Percentiles rank a stretch among this genome's conserved stretches.
Evolutionary conservation across 2,329 filamentous ascomycete species (phyloP).

Genomic region (Fusarium algeriense): DNA sequence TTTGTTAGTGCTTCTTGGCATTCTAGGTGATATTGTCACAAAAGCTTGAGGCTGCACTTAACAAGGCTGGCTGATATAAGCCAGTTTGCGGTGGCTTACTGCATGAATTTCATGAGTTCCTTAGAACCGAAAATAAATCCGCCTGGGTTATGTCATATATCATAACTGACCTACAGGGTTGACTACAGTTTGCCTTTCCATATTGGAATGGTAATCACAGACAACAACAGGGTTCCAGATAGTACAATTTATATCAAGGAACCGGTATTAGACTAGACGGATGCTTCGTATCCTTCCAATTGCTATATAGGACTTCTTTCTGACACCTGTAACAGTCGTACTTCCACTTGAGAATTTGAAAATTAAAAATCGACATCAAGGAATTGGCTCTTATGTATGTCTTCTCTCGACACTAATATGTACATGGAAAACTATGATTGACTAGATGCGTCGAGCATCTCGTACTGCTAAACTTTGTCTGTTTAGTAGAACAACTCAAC

Average conservation of each 20-base stretch:
- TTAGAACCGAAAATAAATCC: background rate
- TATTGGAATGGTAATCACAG: background rate
- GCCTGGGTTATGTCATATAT: background rate
- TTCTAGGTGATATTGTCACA: background rate
- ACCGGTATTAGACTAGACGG: no score
- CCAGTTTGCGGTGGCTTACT: constrained; percentile 17
- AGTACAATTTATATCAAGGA: background rate
- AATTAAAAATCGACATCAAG: no score
- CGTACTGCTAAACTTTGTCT: background rate
- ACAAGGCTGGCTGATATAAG: constrained; percentile 44
- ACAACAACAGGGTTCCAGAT: background rate
- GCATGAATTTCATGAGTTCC: background rate
- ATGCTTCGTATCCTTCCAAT: background rate
- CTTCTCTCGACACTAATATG: constrained; percentile 33
- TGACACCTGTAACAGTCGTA: no score
- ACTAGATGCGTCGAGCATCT: background rate
- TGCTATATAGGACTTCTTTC: background rate
- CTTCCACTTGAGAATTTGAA: background rate
- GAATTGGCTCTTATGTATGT: constrained; percentile 11
- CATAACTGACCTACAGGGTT: background rate
- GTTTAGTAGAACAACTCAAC: constrained; percentile 46
- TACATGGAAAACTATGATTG: constrained; percentile 28
- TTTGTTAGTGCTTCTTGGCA: constrained; percentile 26
- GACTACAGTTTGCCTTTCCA: background rate
- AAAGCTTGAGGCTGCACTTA: background rate